phyloP scores from a whole-genome alignment of 495 filamentous ascomycete genomes.

The Lepidopterella palustris region DNA sequence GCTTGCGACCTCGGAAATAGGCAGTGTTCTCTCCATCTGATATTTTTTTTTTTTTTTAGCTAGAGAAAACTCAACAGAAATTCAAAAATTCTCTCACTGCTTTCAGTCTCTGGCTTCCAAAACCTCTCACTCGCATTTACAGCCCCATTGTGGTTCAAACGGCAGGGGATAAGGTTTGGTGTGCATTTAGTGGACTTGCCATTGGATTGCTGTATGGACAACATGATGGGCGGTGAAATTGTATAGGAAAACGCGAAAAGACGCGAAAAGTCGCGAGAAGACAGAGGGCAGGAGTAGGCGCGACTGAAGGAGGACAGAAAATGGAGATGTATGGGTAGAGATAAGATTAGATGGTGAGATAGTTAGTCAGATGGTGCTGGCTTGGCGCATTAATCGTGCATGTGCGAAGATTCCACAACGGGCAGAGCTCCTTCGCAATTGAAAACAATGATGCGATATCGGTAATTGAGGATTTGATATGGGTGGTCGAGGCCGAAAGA shows the following conservation, averaged over 20 bases:
- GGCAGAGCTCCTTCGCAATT: too few species aligned
- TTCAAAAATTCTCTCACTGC: constrained; percentile 25
- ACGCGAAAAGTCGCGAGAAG: not conserved
- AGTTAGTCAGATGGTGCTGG: too few species aligned
- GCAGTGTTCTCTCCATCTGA: constrained; percentile 46
- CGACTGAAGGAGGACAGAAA: too few species aligned
- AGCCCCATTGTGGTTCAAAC: constrained; percentile 71
- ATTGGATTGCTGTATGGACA: constrained; percentile 17
- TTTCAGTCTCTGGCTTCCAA: constrained; percentile 55
- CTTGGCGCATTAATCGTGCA: too few species aligned
- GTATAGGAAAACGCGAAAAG: not conserved
- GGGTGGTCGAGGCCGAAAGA: too few species aligned
- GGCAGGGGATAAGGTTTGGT: constrained; percentile 79
- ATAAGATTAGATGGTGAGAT: too few species aligned
- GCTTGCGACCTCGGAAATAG: constrained; percentile 78
- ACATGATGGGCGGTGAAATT: constrained; percentile 16
- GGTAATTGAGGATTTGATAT: too few species aligned
- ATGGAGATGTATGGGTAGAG: too few species aligned
- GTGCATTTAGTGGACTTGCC: constrained; percentile 42
- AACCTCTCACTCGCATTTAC: constrained; percentile 59
- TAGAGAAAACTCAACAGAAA: not conserved
- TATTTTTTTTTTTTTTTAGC: too few species aligned
- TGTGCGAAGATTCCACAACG: too few species aligned
- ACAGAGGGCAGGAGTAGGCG: not conserved
- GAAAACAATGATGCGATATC: too few species aligned